Percentiles rank a stretch among this genome's conserved stretches.
These are phyloP conservation scores for Sedum album DNA, from an alignment of 164 flowering plant genomes.

Conservation along the genomic window DNA sequence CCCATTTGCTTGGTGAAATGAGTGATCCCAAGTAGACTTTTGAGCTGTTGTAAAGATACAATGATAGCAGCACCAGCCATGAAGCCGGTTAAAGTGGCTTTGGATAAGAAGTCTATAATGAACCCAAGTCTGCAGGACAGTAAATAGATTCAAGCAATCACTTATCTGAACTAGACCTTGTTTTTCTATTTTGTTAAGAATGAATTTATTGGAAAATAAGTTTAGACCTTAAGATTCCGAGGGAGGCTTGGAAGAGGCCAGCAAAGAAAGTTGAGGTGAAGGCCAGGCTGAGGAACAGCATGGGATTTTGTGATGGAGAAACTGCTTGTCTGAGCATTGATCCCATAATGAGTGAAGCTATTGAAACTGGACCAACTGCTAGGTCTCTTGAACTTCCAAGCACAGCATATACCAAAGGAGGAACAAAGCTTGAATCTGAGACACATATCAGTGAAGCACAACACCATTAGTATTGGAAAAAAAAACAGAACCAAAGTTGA, in stretches of 20 bases:
- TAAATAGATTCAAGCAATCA: background rate
- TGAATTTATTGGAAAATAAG: background rate
- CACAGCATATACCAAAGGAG: constrained; percentile 79
- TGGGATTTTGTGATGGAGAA: constrained; percentile 50
- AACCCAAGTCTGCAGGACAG: constrained; percentile 66
- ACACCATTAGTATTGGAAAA: background rate
- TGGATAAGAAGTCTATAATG: constrained; percentile 84
- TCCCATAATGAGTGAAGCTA: constrained; percentile 84
- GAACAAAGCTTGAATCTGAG: constrained; percentile 91
- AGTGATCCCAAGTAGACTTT: constrained; percentile 72
- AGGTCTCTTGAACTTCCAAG: constrained; percentile 87
- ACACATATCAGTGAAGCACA: background rate
- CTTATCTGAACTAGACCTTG: background rate
- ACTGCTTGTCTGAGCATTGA: constrained; percentile 77
- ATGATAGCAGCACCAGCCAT: constrained; percentile 99
- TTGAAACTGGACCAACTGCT: constrained; percentile 94
- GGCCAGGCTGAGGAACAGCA: constrained; percentile 74
- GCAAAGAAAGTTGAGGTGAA: constrained; percentile 85
- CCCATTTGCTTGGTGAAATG: constrained; percentile 87
- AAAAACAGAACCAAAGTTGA: background rate
- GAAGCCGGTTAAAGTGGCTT: constrained; percentile 81
- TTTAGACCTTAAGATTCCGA: constrained; percentile 68
- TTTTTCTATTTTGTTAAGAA: background rate
- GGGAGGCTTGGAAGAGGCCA: constrained; percentile 81
- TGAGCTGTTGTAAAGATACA: constrained; percentile 89